Evolutionary conservation across 208 protist species (phyloP), one percentile per base, ranked within the genome.

Genomic region (Leishmania guyanensis): DNA sequence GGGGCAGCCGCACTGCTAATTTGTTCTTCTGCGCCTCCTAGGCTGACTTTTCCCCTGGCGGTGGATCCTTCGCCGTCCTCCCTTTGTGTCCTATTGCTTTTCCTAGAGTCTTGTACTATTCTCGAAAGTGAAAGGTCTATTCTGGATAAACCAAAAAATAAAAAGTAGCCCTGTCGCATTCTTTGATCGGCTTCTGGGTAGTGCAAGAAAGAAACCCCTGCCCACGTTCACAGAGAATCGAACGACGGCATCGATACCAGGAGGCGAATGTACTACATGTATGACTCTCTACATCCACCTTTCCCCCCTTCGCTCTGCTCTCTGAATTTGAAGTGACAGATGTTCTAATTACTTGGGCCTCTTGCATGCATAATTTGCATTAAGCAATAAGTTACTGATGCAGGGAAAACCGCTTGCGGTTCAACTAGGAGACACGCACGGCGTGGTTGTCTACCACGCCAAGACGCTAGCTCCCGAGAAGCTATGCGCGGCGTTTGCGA

Each of bases 21-120:
- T 83, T 95, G 56, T 94, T 90, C 76, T 94, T 92, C 79, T 95
- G 89, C 75, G 60, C 80, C 22, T 72, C 56, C 36, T 93, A 86
- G 81, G n/a, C 50, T 12, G 26, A 29, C 66, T 62, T 66, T 39
- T 36, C 43, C 39, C 22, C 33, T 12, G 16, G 29, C 39, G 51
- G 8, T 65, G 17, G 36, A 29, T 77, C n/a, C 51, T 33, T 62
- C n/a, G 6, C 17, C 50, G 12, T n/a, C 10, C 71, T n/a, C 71
- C 16, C 50, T 56, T 20, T 58, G 50, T 43, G n/a, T 22, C 29
- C 48, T 39, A 62, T 43, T 29, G 29, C 29, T 39, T 62, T 56
- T 70, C 50, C 4, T 29, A 29, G 75, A 22, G 53, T 58, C 22
- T 76, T 76, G 33, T 81, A 48, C 69, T 54, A 60, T 75, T 3